These are phyloP conservation scores for Penicillium corylophilum DNA, from an alignment of 2,329 filamentous ascomycete species.

Conservation along the genomic window DNA sequence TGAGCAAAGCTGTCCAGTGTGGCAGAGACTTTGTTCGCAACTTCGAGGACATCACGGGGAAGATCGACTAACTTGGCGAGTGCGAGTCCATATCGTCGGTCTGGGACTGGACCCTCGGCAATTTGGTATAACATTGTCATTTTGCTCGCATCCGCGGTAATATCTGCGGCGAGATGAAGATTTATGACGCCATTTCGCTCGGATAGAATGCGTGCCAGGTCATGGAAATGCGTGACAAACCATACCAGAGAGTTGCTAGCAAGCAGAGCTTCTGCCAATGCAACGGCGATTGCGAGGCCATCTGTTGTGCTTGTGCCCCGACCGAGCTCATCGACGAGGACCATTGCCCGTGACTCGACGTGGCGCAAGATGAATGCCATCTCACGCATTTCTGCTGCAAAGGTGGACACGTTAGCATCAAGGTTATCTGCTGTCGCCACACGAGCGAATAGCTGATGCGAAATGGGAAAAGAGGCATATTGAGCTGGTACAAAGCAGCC, in stretches of 20 bases:
- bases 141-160: constrained; percentile 55
- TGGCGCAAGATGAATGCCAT: constrained; percentile 90
- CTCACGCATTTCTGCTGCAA: constrained; percentile 92
- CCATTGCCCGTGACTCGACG: constrained; percentile 71
- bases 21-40: constrained; percentile 65
- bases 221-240: constrained; percentile 91
- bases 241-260: constrained; percentile 77
- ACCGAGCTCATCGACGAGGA: constrained; percentile 88
- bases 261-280: constrained; percentile 84
- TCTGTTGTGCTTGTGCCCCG: constrained; percentile 87
- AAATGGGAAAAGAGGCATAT: constrained; percentile 77
- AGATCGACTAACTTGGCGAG: constrained; percentile 74
- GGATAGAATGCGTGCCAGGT: constrained; percentile 72
- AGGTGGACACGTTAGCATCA: constrained; percentile 88
- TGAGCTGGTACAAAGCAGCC: constrained; percentile 86
- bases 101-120: constrained; percentile 65
- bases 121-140: constrained; percentile 91
- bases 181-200: constrained; percentile 78
- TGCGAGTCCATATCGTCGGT: constrained; percentile 79
- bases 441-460: constrained; percentile 81
- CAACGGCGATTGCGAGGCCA: constrained; percentile 82
- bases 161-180: constrained; percentile 74
- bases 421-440: constrained; percentile 84
- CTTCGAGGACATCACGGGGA: constrained; percentile 64
- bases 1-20: constrained; percentile 60